Evolutionary conservation across 2,329 filamentous ascomycete species (phyloP), one percentile per base, ranked within the genome.

Genomic region (Furcasterigmium furcatum): DNA sequence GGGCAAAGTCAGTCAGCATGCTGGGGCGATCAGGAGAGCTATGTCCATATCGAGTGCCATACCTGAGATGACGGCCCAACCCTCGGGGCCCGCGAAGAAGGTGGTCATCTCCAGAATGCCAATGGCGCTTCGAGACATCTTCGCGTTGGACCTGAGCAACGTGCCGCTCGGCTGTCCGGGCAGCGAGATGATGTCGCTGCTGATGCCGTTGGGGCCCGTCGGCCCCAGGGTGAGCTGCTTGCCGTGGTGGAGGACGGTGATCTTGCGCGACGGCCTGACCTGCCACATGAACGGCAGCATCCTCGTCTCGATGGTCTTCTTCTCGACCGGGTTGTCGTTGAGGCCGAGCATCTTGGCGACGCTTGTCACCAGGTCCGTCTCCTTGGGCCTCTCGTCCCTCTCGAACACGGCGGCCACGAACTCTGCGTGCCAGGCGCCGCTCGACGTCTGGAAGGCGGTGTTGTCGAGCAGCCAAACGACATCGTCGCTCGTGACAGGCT

Each of bases 391-490:
- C 5, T 84, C 80, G 55, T 88, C 73, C 57, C 83, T 82, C 52
- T 86, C 80, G 56, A 96, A 95, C 46, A 90, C 88, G 38, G 87
- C 88, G 3, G 87, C 82, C 1, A 95, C 83, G 50, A 91, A 91
- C 60, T 96, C 89, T 21, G 87, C 87, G 58, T 88, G 76, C 90
- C 91, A 96, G 43, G 60, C 63, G 44, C 67, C 68, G 47, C 63
- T 57, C 16, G 67, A 58, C 38, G 71, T 66, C 49, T 81, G 80
- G 62, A 86, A 92, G 5, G 91, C 91, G 3, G 88, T 92, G 58
- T 94, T 96, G 70, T 97, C 91, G 40, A 96, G 73, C 8, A 96
- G 72, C 92, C 92, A 96, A 34, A 96, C 83, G 13, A 80, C 82
- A 62, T 96, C 87, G 32, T 79, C 68, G 14, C 74, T 72, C 45